These are phyloP conservation scores for Mortierella hygrophila DNA, from an alignment of 192 early-diverging fungal genomes.

Conservation along the genomic window DNA sequence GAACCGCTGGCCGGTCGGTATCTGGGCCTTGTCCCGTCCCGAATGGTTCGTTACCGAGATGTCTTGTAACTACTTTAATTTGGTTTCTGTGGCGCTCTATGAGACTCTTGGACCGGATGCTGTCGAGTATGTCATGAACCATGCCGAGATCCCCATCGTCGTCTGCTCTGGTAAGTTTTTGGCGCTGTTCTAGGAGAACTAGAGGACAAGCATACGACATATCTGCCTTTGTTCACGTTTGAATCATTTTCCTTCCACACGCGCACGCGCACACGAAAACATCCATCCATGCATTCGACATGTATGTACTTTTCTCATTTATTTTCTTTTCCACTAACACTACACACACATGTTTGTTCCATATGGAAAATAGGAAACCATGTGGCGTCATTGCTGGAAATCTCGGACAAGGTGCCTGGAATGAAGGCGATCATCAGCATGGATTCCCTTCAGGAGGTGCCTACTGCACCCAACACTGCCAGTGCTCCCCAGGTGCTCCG, in stretches of 20 bases:
- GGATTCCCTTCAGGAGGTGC: constrained; percentile 70
- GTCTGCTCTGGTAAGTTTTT: constrained; percentile 54
- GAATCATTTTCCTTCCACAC: not conserved
- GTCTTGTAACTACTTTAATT: constrained; percentile 68
- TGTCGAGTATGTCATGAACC: constrained; percentile 85
- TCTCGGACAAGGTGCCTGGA: constrained; percentile 61
- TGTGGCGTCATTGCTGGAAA: constrained; percentile 7
- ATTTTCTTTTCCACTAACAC: not conserved
- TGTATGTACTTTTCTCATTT: not conserved
- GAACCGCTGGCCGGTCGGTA: constrained; percentile 66
- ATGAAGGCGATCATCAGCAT: constrained; percentile 82
- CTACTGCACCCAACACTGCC: constrained; percentile 15
- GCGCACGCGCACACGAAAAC: too few species aligned
- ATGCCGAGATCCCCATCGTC: constrained; percentile 78
- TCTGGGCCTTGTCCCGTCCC: constrained; percentile 73
- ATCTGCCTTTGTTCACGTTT: not conserved
- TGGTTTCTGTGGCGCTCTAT: constrained; percentile 83
- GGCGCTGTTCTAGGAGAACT: not conserved
- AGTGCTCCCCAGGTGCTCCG: constrained; percentile 33
- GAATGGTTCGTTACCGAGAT: constrained; percentile 76
- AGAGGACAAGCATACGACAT: not conserved
- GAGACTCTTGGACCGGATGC: constrained; percentile 89
- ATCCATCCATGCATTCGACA: not conserved
- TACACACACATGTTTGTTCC: not conserved
- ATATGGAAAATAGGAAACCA: constrained; percentile 16